Evolutionary conservation across 1,284 basidiomycete species (phyloP).

Genomic region (Cystobasidiaceae sp.): DNA sequence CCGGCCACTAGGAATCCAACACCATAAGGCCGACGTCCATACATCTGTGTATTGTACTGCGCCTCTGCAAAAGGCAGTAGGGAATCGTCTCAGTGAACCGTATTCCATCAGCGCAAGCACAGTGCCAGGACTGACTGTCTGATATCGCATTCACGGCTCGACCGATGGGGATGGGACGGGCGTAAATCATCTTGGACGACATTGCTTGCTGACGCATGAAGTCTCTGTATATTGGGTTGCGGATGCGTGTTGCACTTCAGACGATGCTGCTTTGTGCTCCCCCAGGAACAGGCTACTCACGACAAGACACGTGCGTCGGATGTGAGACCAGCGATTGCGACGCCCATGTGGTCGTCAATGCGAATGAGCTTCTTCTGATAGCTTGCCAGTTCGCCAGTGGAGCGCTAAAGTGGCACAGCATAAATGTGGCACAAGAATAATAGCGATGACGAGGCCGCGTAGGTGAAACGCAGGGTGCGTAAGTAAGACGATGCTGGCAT

Average conservation of each 20-base stretch:
- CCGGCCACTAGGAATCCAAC: constrained; percentile 98
- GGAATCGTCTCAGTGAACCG: constrained; percentile 1
- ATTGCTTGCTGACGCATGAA: constrained; percentile 99
- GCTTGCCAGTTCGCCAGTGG: constrained; percentile 94
- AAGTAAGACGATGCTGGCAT: constrained; percentile 1
- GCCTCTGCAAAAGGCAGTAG: constrained; percentile 62
- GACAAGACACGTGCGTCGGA: constrained; percentile 95
- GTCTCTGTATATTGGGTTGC: constrained; percentile 58
- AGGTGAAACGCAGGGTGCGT: not conserved
- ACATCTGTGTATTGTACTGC: constrained; percentile 98
- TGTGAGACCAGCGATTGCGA: constrained; percentile 96
- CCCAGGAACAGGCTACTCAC: constrained; percentile 55
- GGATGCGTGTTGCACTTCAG: no score
- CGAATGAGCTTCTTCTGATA: constrained; percentile 99
- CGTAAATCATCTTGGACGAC: constrained; percentile 89
- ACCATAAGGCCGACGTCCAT: constrained; percentile 94
- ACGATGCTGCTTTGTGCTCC: no score
- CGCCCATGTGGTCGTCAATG: constrained; percentile 98
- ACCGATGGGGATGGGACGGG: constrained; percentile 87
- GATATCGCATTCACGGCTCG: constrained; percentile 89
- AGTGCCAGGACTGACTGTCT: constrained; percentile 60
- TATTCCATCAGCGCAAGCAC: not conserved
- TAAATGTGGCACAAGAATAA: no score
- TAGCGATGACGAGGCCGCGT: no score
- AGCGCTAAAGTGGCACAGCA: constrained; percentile 79